Evolutionary conservation across 441 rosid species (phyloP).

Genomic region (Brassica hybrid): DNA sequence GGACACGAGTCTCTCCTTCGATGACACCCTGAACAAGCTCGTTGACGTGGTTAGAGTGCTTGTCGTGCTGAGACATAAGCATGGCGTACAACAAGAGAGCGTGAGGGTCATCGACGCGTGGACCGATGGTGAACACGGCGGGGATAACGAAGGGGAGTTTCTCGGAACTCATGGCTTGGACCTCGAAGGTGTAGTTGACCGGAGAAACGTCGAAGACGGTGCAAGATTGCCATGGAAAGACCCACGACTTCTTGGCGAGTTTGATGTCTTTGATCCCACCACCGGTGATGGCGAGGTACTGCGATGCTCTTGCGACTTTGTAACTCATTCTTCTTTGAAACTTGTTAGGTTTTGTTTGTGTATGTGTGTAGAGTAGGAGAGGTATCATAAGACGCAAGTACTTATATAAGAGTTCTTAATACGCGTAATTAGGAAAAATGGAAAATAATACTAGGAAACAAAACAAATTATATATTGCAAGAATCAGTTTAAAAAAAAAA

Average conservation of each 20-base stretch:
- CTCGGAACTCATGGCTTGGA: conserved; percentile 83
- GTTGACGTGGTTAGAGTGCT: conserved; percentile 63
- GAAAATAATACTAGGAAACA: background rate
- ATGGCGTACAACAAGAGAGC: conserved; percentile 62
- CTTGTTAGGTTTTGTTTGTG: background rate
- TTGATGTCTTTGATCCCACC: conserved; percentile 57
- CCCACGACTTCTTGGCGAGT: conserved; percentile 62
- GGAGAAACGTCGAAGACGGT: conserved; percentile 63
- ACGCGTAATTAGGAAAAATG: background rate
- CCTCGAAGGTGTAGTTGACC: conserved; percentile 75
- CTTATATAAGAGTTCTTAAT: background rate
- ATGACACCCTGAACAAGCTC: conserved; percentile 78
- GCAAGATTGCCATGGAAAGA: conserved; percentile 60
- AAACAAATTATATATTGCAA: too few species aligned
- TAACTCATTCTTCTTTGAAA: conserved; percentile 46
- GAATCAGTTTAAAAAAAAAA: too few species aligned
- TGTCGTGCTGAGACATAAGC: conserved; percentile 68
- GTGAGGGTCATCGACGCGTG: conserved; percentile 55
- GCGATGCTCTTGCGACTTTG: conserved; percentile 59
- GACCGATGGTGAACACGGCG: conserved; percentile 76
- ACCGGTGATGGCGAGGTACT: conserved; percentile 64
- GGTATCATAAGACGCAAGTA: background rate
- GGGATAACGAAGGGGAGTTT: conserved; percentile 77
- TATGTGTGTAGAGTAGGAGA: background rate
- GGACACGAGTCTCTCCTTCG: conserved; percentile 82